Percentiles rank a stretch among this genome's conserved stretches.
These are phyloP conservation scores for Fusarium sp. DNA, from an alignment of 2,329 filamentous ascomycete genomes.

Conservation along the genomic window DNA sequence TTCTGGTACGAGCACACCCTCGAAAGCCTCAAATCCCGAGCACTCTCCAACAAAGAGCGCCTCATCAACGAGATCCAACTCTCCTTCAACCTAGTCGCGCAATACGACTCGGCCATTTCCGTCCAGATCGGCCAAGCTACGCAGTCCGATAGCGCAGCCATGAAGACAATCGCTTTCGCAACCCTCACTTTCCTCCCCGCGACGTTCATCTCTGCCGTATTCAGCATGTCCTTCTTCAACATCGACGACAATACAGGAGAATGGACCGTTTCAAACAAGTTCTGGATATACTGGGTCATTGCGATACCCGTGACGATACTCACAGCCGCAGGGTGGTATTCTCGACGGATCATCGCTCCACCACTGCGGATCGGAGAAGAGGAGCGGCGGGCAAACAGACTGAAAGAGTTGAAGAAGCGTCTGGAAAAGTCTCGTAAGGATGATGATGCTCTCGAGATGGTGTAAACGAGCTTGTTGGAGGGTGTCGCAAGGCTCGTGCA, in stretches of 20 bases:
- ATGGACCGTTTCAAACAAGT: slow-evolving; percentile 47
- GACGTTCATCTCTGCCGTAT: slow-evolving; percentile 62
- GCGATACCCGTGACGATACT: slow-evolving; percentile 45
- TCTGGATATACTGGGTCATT: slow-evolving; percentile 54
- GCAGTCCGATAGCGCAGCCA: slow-evolving; percentile 60
- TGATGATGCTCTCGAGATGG: background rate
- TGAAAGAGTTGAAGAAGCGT: background rate
- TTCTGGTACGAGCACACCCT: slow-evolving; percentile 50
- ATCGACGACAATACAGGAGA: slow-evolving; percentile 33
- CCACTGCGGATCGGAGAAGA: slow-evolving; percentile 22
- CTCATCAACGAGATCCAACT: slow-evolving; percentile 69
- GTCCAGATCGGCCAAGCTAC: slow-evolving; percentile 55
- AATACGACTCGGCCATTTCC: slow-evolving; percentile 53
- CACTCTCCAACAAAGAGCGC: slow-evolving; percentile 55
- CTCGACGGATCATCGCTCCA: slow-evolving; percentile 7
- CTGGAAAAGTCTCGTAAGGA: background rate
- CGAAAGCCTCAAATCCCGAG: slow-evolving; percentile 50
- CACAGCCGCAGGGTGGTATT: slow-evolving; percentile 38
- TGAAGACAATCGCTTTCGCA: slow-evolving; percentile 63
- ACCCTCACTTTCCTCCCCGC: slow-evolving; percentile 63
- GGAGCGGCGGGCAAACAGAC: background rate
- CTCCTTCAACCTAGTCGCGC: slow-evolving; percentile 57
- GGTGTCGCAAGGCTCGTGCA: background rate
- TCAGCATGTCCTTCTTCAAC: slow-evolving; percentile 60
- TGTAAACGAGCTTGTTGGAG: background rate